Conservation (phyloP, 192 early-diverging fungal genomes). For the Backusella liffmaniae region DNA sequence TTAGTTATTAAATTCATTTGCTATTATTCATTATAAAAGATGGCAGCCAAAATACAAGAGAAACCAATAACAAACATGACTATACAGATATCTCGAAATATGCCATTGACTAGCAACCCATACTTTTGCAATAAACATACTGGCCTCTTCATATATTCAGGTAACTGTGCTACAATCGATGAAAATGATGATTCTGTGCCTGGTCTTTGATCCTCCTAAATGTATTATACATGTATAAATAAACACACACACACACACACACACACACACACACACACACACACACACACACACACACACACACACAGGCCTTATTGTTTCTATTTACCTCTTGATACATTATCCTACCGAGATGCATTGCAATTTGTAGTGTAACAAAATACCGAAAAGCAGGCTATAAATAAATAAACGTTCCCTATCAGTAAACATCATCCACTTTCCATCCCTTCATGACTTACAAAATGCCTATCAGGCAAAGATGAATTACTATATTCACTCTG, state of each 20-base stretch:
- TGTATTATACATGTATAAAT: neutral
- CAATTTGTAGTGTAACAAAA: constrained; percentile 50
- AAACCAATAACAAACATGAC: constrained; percentile 11
- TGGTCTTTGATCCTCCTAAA: neutral
- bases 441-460: constrained; percentile 14
- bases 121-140: constrained; percentile 8
- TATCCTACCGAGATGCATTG: constrained; percentile 45
- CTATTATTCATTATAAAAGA: neutral
- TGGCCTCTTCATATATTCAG: neutral
- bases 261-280: neutral
- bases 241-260: neutral
- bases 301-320: neutral
- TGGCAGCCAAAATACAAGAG: neutral
- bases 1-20: neutral
- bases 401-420: neutral
- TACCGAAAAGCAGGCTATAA: constrained; percentile 53
- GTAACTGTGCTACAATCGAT: neutral
- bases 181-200: neutral
- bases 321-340: constrained; percentile 43
- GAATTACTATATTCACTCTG: neutral
- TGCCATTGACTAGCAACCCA: neutral
- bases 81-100: constrained; percentile 14
- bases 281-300: neutral
- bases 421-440: too few species aligned
- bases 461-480: neutral